Evolutionary conservation across 257 asterid species (phyloP), one percentile per base, ranked within the genome.

Genomic region (Gentiana straminea): DNA sequence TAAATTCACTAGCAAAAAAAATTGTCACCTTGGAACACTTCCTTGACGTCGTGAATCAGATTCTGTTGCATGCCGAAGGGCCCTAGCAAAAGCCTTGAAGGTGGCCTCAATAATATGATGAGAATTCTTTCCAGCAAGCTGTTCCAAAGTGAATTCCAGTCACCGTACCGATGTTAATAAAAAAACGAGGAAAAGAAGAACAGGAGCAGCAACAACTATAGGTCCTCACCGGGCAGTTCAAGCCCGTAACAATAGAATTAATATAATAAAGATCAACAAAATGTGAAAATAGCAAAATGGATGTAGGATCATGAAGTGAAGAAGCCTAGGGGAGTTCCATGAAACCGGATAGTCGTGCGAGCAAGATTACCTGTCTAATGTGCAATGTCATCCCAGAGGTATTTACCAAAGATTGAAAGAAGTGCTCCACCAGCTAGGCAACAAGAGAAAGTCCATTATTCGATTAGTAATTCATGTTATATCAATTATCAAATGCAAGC

Each of bases 381-480:
- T 92, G 98, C 36, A 88, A 85, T n/a, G 98, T 88, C 97, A 88
- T 88, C 64, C 98, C 97, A 57, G 97, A 92, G 33, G 98, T 92
- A 76, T 85, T 92, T 70, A 85, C 95, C 77, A 92, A 65, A 50
- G 95, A 92, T 75, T 88, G 98, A 73, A 92, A 92, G 83, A 88
- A 92, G 79, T 92, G 97, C 78, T 88, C 98, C 72, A 92, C 98
- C 77, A 92, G 73, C 98, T 92, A 72, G 44, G 7, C 32, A 58
- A 52, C 56, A 9, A 37, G 13, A 56, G 45, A 37, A 5, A 41
- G 46, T 24, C 15, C 13, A 11, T 44, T 50, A 4, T 39, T 48
- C 24, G 49, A 35, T 66, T 47, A 67, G 56, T 34, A 51, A 8
- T 6, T 33, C 13, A 12, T 5, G 47, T 41, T 10, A 41, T 41